These are phyloP conservation scores for Paramyrothecium roridum DNA, from an alignment of 2,329 filamentous ascomycete species.

Conservation along the genomic window DNA sequence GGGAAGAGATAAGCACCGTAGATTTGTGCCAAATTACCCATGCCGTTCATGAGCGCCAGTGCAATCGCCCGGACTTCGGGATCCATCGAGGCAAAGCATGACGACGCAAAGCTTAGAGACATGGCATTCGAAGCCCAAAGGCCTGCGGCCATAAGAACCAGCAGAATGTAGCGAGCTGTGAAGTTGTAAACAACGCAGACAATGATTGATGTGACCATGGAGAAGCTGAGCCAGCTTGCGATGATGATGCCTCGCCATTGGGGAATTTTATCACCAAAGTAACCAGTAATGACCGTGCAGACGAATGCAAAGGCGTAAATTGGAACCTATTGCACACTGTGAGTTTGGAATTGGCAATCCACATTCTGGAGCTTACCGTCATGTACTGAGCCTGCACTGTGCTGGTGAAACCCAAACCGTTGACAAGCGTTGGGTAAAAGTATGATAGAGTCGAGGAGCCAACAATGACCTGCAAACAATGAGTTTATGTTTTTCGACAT, in stretches of 20 bases:
- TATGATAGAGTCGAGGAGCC: conserved; percentile 26
- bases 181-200: conserved; percentile 48
- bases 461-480: conserved; percentile 20
- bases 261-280: conserved; percentile 36
- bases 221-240: conserved; percentile 40
- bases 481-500: not conserved
- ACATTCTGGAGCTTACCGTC: conserved; percentile 6
- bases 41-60: conserved; percentile 50
- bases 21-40: conserved; percentile 54
- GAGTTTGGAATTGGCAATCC: not conserved
- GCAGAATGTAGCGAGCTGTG: conserved; percentile 47
- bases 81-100: conserved; percentile 46
- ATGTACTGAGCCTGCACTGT: conserved; percentile 24
- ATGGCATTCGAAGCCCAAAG: conserved; percentile 52
- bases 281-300: conserved; percentile 41
- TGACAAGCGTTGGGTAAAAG: conserved; percentile 30
- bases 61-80: conserved; percentile 44
- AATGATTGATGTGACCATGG: conserved; percentile 33
- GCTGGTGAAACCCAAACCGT: conserved; percentile 24
- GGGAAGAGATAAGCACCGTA: conserved; percentile 55
- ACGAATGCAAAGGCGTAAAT: conserved; percentile 53
- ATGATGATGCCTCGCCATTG: conserved; percentile 44
- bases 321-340: conserved; percentile 24
- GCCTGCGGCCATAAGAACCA: conserved; percentile 53
- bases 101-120: conserved; percentile 47